A percentile compares a stretch with the other conserved stretches of the same genome.
phyloP scores from a whole-genome alignment of 352 stramenopile species.

The Pythium brassicae region DNA sequence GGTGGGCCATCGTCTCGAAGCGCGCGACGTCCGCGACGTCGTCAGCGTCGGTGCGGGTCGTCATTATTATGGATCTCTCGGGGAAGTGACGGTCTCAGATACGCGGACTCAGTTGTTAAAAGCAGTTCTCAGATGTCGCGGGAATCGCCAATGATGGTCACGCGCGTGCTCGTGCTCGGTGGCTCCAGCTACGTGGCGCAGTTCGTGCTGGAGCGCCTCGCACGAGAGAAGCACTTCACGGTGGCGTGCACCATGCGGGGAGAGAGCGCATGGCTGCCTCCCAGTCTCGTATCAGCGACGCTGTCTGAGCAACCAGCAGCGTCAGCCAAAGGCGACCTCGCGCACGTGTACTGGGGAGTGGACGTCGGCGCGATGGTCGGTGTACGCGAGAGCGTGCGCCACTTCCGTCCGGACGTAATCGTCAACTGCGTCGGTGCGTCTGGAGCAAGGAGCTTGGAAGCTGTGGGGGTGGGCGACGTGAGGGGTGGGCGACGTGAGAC shows the following conservation, averaged over 20 bases:
- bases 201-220: conserved; percentile 37
- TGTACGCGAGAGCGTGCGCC: conserved; percentile 26
- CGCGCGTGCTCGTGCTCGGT: conserved; percentile 48
- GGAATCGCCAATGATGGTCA: neutral
- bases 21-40: conserved; percentile 3
- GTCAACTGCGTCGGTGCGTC: conserved; percentile 56
- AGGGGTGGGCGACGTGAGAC: too few relatives aligned
- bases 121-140: neutral
- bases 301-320: neutral
- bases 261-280: conserved; percentile 15
- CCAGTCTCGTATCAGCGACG: conserved; percentile 19
- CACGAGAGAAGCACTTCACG: conserved; percentile 1
- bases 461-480: too few relatives aligned
- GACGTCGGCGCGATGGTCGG: conserved; percentile 25
- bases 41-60: neutral
- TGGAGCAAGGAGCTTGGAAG: neutral
- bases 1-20: conserved; percentile 60
- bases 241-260: conserved; percentile 42
- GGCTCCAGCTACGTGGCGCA: conserved; percentile 66
- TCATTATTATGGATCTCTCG: conserved; percentile 7
- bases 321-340: conserved; percentile 1
- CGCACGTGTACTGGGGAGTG: conserved; percentile 42
- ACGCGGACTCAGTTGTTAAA: too few relatives aligned
- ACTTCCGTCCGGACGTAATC: conserved; percentile 36
- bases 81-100: neutral